Base-by-base conservation (phyloP, 768 basidiomycete genomes). In the Calocybe gangraenosa region DNA sequence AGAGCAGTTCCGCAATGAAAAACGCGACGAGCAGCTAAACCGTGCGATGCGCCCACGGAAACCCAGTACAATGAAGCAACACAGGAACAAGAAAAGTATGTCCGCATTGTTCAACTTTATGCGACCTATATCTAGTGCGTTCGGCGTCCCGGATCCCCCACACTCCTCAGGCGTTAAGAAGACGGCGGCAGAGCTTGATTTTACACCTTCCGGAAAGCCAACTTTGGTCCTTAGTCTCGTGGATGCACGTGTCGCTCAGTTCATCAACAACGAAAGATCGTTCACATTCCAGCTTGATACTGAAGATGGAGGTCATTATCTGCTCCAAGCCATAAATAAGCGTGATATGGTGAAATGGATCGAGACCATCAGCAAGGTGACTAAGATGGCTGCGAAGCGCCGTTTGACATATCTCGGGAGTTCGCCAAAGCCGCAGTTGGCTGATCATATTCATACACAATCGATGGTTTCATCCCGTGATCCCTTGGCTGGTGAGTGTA, bases 51-150 rank as follows among this genome's bases (percentile, higher is more conserved):
- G 80, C 37, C 78, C 76, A 45, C 69, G 70, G 40, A 72, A 73
- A 45, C 63, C 72, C 3, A 68, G 65, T n/a, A 50, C 57, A 21
- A 78, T 79, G 57, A 87, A 89, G 63, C 83, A 84, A 45, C 86
- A 88, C 50, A 75, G 87, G n/a, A 81, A 84, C 64, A 91, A 91
- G 75, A 87, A 89, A 66, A 90, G 87, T 68, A 85, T 90, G 72
- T 90, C 82, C 0, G 84, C 86, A 3, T 85, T 92, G 63, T 75
- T 91, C 65, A 84, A 81, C 55, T 73, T 91, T 66, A 91, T 91
- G 83, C 77, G 89, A n/a, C 90, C 89, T 1, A 82, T 91, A 41
- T 92, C 90, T 13, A 90, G 81, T 49, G 90, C 90, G 1, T 92
- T 92, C 57, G 81, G 81, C 15, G 78, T 82, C 36, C 82, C 86